Evolutionary conservation across 768 basidiomycete genomes (phyloP), one percentile per base, ranked within the genome.

Genomic region (Leccinum truebloodii): DNA sequence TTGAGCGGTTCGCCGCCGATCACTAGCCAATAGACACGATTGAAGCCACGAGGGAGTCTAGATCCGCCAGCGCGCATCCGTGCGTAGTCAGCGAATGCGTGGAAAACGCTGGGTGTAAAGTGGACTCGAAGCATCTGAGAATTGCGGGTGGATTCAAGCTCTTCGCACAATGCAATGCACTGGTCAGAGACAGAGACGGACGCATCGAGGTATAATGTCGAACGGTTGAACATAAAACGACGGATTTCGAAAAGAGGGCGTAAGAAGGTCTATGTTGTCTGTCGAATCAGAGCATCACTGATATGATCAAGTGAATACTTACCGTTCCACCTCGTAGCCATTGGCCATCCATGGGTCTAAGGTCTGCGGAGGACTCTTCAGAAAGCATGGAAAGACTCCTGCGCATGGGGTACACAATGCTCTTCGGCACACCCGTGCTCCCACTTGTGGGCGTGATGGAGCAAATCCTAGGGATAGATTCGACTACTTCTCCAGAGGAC

Each of bases 361-460:
- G 22, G 12, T 53, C 12, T 22, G 22, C 26, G 13, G 63, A 63
- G 20, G 58, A 64, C 54, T 60, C 63, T 37, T 65, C 58, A n/a
- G 58, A 52, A 18, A 64, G 63, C 8, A 64, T 63, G 7, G 54
- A 49, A 22, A 64, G 63, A 3, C 58, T 60, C 52, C 63, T 65
- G 51, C 37, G 51, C 63, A 64, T 64, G 18, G 63, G 63, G 26
- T 65, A 64, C 7, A 65, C 63, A 2, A 64, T 64, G 20, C 63
- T 65, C 54, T 64, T 65, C 10, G 63, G 63, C 34, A 65, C 13
- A n/a, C 63, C 63, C 18, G 70, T 71, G 59, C 65, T 72, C 28
- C 71, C 70, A 35, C 66, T 66, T 5, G 70, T 72, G 22, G 64
- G 63, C 28, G 58, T 65, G 35, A 65, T 60, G 58, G 63, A 64